Base-by-base conservation (phyloP, 352 stramenopile species). In the Globisporangium canariense region DNA sequence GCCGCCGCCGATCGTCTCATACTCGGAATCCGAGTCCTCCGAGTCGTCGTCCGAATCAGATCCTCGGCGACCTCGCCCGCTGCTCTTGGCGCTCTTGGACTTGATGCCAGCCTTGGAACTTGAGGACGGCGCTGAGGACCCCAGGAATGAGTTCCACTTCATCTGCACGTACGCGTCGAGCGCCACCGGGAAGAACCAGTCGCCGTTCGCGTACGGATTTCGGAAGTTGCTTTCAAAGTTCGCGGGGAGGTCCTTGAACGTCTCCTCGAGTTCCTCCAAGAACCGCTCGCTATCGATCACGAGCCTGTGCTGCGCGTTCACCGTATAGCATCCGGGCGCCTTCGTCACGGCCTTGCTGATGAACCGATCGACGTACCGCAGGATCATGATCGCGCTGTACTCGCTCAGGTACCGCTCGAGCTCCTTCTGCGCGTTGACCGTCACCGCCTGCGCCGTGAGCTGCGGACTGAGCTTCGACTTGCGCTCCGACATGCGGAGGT, bases 341-440 rank as follows among this genome's bases (percentile, higher is more conserved):
- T 89, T 90, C 54, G 74, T 83, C 45, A 83, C 77, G 4, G 83
- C 83, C 64, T 90, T 90, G 70, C 72, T 84, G 59, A 92, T 80
- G 47, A 92, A 92, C 20, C 83, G 76, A 25, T 92, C 81, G n/a
- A 92, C 73, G 63, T 90, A 92, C 18, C 83, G 83, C 62, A 92
- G 73, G 18, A 92, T 75, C 83, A 92, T 92, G 60, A 90, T 89
- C 53, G 83, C 81, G 41, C 77, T 90, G 75, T 92, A 90, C 67
- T 92, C 83, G 43, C 74, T 76, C 68, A 90, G 41, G 60, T 78
- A 79, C 58, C 74, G 78, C 61, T 90, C 83, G 56, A 92, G 63
- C 54, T 89, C 83, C 30, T 82, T 83, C 67, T 90, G 81, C 13
- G 81, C 83, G n/a, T 84, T 58, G n/a, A 90, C 74, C 25, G 83